Evolutionary conservation across 768 basidiomycete species (phyloP), one percentile per base, ranked within the genome.

Genomic region (Phylloporus arenicola): DNA sequence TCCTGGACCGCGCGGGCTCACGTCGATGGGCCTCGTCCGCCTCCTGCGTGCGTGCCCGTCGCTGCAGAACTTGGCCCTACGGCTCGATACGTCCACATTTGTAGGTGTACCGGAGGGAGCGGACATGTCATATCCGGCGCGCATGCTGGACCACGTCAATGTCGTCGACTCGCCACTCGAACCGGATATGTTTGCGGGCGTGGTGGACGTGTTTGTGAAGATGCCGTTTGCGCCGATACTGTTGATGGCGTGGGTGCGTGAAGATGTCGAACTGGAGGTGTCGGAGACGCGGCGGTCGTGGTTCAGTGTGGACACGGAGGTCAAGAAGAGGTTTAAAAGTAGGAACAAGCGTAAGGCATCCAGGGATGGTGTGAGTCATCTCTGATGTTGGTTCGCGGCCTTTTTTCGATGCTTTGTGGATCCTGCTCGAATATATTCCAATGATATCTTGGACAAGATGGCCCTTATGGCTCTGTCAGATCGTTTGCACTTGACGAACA

Each of bases 151-250:
- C 14, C 16, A 19, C 4, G 20, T 46, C 50, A 54, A 54, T 17
- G 27, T 38, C 34, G 3, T 33, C 41, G 49, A 51, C 20, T 53
- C 49, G 8, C 43, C 48, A 3, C 45, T 52, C 43, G 31, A 19
- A 8, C 8, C 9, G 4, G 52, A 9, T 12, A 35, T 41, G 25
- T 16, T 51, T 41, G 8, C 19, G 1, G 31, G 27, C 0, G 49
- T 53, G 16, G 50, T 45, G 12, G 11, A 52, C 22, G 39, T 52
- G 33, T 52, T 53, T 33, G 43, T 42, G 14, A 25, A 31, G 4
- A 34, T 52, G 20, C 1, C 5, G 11, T 45, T 53, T 30, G 35
- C 43, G 13, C 52, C 44, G 3, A 17, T 20, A 22, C n/a, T 24
- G 2, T 34, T 52, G 52, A 19, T 31, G 3, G 31, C 49, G 6